Conservation (phyloP, 495 filamentous ascomycete genomes). For the Talaromyces nanjingensis region DNA sequence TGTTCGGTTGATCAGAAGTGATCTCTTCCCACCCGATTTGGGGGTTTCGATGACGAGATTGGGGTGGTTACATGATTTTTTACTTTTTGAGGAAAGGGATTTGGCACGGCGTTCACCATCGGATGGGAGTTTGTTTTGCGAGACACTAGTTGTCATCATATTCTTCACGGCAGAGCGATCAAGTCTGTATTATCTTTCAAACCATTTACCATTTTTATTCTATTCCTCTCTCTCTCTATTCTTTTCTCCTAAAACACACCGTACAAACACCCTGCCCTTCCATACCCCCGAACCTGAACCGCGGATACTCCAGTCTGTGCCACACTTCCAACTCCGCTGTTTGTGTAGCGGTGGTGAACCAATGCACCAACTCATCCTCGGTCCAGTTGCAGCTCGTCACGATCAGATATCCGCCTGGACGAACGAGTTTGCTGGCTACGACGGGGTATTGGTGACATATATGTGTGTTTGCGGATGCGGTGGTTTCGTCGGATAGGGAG, state of each 20-base stretch:
- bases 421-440: slow-evolving; percentile 57
- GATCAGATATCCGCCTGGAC: slow-evolving; percentile 62
- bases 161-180: background rate
- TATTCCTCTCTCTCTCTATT: background rate
- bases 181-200: background rate
- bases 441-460: slow-evolving; percentile 68
- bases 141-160: background rate
- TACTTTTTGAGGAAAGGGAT: background rate
- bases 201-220: background rate
- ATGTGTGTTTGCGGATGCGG: slow-evolving; percentile 31
- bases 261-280: slow-evolving; percentile 81
- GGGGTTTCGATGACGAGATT: background rate
- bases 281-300: slow-evolving; percentile 78
- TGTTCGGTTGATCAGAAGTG: slow-evolving; percentile 57
- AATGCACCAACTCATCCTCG: slow-evolving; percentile 69
- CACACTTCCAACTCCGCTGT: slow-evolving; percentile 45
- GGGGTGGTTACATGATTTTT: background rate
- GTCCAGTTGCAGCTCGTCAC: slow-evolving; percentile 99
- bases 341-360: slow-evolving; percentile 50
- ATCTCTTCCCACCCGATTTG: background rate
- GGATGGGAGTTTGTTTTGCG: background rate
- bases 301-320: slow-evolving; percentile 69
- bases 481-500: slow-evolving; percentile 54
- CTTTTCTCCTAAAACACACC: slow-evolving; percentile 55
- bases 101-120: background rate